Evolutionary conservation across 1,284 basidiomycete genomes (phyloP), one percentile per base, ranked within the genome.

Genomic region (Gymnopus androsaceus): DNA sequence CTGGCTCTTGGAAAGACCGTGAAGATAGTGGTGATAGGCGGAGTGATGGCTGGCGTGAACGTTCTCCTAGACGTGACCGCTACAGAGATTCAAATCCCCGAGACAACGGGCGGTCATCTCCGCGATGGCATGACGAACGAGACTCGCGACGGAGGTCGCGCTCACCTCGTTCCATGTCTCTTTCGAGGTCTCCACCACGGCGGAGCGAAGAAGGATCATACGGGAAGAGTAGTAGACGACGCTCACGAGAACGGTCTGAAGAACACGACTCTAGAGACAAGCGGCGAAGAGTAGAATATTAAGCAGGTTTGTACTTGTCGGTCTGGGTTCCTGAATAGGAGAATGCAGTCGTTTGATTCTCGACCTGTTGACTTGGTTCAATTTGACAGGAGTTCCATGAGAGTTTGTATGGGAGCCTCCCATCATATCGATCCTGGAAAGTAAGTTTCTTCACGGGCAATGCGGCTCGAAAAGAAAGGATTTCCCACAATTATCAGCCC

Each of bases 1-100:
- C 67, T 11, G 65, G 67, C 17, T 72, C 75, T 21, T 80, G 81
- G 80, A 75, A 73, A 52, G 77, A 75, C 37, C 69, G 72, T 42
- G 73, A 71, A n/a, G n/a, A n/a, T n/a, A n/a, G n/a, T 44, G 68
- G 64, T 53, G 61, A 61, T 51, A 58, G 59, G 12, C 59, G 64
- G 30, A 60, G 17, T 11, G 31, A 19, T 64, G 50, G 57, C 19
- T 52, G 55, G 41, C 44, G 55, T 37, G 57, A 61, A 57, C 44
- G 42, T 38, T 44, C 51, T 21, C 36, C 34, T 7, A n/a, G 17
- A 40, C 59, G 55, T 42, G 62, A 64, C 25, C 53, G 57, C 9
- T 42, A 55, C 23, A 50, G 54, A 56, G 58, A 59, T 31, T 33
- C 57, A 11, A 8, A 51, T 40, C n/a, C 40, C 7, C 34, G 41